Evolutionary conservation across 352 stramenopile species (phyloP), one percentile per base, ranked within the genome.

Genomic region (Phytophthora tentaculata): DNA sequence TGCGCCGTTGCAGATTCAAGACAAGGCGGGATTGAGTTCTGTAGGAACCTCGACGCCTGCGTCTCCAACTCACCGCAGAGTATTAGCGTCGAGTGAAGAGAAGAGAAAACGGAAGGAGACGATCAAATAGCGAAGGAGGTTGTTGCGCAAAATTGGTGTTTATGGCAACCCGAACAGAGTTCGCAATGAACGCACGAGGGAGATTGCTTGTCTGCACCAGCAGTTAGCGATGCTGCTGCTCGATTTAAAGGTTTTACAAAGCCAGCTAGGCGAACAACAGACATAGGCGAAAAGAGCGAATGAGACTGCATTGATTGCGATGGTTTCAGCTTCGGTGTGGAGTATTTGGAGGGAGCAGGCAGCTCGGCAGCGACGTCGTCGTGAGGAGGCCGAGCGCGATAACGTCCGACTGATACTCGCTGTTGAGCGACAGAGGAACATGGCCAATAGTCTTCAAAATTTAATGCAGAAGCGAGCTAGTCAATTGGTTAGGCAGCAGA

Each of bases 221-320:
- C 28, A 66, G n/a, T 74, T 76, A 22, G n/a, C n/a, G 80, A 84
- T 53, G 14, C 66, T 90, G 23, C 76, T 86, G 44, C 67, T 77
- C 8, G 80, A 90, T 45, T 41, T 90, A 41, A 70, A 69, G 9
- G 65, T 69, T 28, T 50, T 88, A 17, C 53, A 20, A 50, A 50
- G 24, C 7, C 61, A 52, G 44, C n/a, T n/a, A n/a, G n/a, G n/a
- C n/a, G n/a, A n/a, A n/a, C n/a, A n/a, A n/a, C n/a, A n/a, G n/a
- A n/a, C n/a, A n/a, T n/a, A n/a, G n/a, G n/a, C n/a, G n/a, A n/a
- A n/a, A n/a, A n/a, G n/a, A n/a, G n/a, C n/a, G n/a, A n/a, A n/a
- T n/a, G n/a, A n/a, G n/a, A n/a, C n/a, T n/a, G n/a, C n/a, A n/a
- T n/a, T n/a, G n/a, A n/a, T 71, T 54, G 14, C 48, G 54, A 56